Percentiles rank a stretch among this genome's conserved stretches.
Evolutionary conservation across 139 green algal genomes (phyloP).

Genomic region (Yamagishiella unicocca): DNA sequence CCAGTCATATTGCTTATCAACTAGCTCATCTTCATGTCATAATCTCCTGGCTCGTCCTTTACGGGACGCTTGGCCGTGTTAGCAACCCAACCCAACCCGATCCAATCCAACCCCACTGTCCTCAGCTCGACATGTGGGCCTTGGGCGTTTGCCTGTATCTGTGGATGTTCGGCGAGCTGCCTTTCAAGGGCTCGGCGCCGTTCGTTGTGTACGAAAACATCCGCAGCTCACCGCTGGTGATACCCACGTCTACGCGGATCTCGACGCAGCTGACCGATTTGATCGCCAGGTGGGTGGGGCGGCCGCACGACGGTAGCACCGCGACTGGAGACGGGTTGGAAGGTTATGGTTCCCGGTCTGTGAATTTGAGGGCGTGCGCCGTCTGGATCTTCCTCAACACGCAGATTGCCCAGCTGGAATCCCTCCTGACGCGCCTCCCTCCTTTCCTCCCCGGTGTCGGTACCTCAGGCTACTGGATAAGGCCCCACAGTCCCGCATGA

Average conservation of each 20-base stretch:
- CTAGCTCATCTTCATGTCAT: no score
- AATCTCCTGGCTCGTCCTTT: no score
- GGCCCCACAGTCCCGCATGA: conserved; percentile 50
- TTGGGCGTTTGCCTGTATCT: conserved; percentile 71
- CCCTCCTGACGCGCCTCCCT: no score
- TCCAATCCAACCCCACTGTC: not conserved
- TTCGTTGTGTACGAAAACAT: conserved; percentile 70
- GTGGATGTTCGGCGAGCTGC: conserved; percentile 70
- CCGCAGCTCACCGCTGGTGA: conserved; percentile 33
- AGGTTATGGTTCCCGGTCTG: no score
- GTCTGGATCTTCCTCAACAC: no score
- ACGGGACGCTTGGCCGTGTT: no score
- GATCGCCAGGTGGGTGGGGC: conserved; percentile 1
- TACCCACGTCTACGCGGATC: conserved; percentile 16
- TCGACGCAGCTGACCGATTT: conserved; percentile 35
- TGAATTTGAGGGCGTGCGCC: no score
- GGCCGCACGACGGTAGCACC: no score
- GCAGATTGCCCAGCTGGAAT: no score
- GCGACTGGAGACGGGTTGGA: no score
- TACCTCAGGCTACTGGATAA: conserved; percentile 57
- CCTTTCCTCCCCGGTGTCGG: conserved; percentile 19
- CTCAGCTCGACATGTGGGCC: conserved; percentile 73
- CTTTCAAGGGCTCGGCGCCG: conserved; percentile 62
- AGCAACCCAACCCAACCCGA: no score
- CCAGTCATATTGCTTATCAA: no score